Base-by-base conservation (phyloP, 108 stramenopile genomes). In the Nannochloropsis salina region DNA sequence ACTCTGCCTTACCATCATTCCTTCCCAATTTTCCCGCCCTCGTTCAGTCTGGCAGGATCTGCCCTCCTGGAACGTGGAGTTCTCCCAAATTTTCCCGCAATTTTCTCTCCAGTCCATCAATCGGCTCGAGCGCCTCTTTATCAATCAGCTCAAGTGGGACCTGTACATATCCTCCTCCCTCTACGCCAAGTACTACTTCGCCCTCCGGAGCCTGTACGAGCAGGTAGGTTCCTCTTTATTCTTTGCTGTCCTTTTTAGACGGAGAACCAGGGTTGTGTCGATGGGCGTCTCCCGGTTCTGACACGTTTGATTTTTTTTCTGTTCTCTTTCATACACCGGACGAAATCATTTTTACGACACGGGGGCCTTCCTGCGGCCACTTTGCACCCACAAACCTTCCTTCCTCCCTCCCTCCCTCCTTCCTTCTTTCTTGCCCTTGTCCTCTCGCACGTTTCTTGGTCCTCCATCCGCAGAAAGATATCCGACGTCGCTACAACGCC, bases 151-250 rank as follows among this genome's bases (percentile, higher is more conserved):
- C 82, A 93, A 96, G 87, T 98, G 97, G 98, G 95, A 98, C 89
- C 91, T 99, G 45, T 97, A 95, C 91, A 97, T 98, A 90, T 96
- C 97, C 10, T 90, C 88, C 47, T 83, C 92, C 44, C 92, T 93
- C n/a, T 99, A 98, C 88, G 99, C 98, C 42, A 98, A 99, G 89
- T 98, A 98, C 90, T 99, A 98, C 92, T 99, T 99, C 87, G 98
- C 97, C 12, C 91, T 99, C 15, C 93, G 99, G 47, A 84, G 83
- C 22, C 89, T 86, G 4, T 79, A 85, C 44, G 86, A 84, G 84
- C 45, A 82, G 86, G 47, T 51, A 51, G 12, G 47, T 31, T 31
- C 31, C 31, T 31, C 31, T 31, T 31, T 31, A 31, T 31, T 31
- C 31, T 31, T 31, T 31, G 31, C 31, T 1, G 31, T 31, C 31